Evolutionary conservation across 345 rosid genomes (phyloP).

Genomic region (Abelmoschus esculentus): DNA sequence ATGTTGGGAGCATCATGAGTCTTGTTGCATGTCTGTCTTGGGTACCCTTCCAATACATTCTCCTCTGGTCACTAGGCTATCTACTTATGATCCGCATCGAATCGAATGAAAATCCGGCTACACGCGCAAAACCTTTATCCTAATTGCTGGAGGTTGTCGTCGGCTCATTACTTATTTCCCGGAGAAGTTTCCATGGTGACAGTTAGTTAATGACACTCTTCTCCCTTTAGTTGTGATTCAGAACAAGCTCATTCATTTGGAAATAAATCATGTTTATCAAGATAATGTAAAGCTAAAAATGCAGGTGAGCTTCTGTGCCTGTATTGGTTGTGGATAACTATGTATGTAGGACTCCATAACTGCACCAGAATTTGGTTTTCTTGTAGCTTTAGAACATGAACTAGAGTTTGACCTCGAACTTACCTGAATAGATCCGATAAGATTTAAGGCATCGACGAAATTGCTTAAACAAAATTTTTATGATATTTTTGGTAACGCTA

Average conservation of each 20-base stretch:
- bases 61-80: slow-evolving; percentile 71
- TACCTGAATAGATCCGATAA: background rate
- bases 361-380: background rate
- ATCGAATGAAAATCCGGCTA: slow-evolving; percentile 53
- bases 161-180: background rate
- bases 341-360: background rate
- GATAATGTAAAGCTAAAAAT: background rate
- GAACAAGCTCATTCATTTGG: background rate
- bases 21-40: slow-evolving; percentile 64
- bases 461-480: no score
- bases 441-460: no score
- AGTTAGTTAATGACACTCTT: background rate
- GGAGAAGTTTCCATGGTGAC: background rate
- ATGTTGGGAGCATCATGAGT: slow-evolving; percentile 79
- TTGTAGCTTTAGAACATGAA: background rate
- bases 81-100: slow-evolving; percentile 58
- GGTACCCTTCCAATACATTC: slow-evolving; percentile 77
- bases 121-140: slow-evolving; percentile 55
- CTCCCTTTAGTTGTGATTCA: background rate
- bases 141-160: slow-evolving; percentile 21
- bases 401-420: background rate
- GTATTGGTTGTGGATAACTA: background rate
- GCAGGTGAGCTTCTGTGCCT: background rate
- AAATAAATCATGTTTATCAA: background rate
- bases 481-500: no score